These are phyloP conservation scores for Apiospora koreana DNA, from an alignment of 2,329 filamentous ascomycete genomes.

Conservation along the genomic window DNA sequence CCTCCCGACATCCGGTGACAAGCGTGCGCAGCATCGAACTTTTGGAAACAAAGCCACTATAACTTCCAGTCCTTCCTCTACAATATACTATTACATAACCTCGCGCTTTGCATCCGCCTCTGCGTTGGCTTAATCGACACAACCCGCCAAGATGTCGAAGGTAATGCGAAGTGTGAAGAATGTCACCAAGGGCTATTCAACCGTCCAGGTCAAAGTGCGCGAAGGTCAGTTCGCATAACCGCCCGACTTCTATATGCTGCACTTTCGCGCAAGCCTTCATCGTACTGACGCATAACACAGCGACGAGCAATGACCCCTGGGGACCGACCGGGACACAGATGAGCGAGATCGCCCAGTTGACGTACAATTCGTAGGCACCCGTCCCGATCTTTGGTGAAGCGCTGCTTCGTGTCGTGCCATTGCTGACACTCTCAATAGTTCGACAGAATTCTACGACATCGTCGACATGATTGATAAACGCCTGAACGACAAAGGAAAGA, in stretches of 20 bases:
- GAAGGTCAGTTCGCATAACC: constrained; percentile 66
- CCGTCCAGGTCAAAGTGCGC: constrained; percentile 95
- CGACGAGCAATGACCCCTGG: constrained; percentile 98
- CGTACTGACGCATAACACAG: constrained; percentile 51
- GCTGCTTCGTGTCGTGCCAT: neutral
- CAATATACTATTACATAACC: neutral
- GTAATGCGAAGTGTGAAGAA: constrained; percentile 98
- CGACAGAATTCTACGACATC: constrained; percentile 97
- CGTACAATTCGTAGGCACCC: constrained; percentile 84
- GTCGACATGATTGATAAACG: constrained; percentile 99
- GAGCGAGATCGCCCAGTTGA: constrained; percentile 97
- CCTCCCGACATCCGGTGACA: neutral
- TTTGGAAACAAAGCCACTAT: neutral
- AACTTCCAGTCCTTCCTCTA: neutral
- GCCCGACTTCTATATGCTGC: neutral
- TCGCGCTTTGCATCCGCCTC: neutral
- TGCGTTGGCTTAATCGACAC: constrained; percentile 2
- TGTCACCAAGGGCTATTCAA: constrained; percentile 98
- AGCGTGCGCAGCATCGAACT: neutral
- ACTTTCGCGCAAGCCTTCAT: neutral
- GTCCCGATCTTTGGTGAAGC: constrained; percentile 1
- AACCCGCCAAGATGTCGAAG: constrained; percentile 75
- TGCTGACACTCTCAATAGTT: constrained; percentile 52
- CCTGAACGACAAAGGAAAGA: constrained; percentile 98
- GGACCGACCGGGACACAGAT: constrained; percentile 97